Base-by-base conservation (phyloP, 306 rosid species). In the Malus sieversii region DNA sequence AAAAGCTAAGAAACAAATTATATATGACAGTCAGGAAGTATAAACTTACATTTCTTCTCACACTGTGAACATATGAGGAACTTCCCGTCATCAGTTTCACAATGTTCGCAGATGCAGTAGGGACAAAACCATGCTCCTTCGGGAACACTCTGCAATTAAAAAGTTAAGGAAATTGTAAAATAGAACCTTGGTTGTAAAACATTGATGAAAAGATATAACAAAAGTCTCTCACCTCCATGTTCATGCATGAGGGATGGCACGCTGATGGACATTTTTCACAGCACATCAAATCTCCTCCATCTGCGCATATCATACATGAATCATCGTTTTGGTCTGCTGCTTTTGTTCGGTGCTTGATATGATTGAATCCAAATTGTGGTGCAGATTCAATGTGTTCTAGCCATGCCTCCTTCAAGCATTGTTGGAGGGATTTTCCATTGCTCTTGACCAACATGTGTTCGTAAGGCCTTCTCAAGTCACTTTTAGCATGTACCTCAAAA, bases 261-360 rank as follows among this genome's bases (percentile, higher is more conserved):
- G 83, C 59, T 1, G 81, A 78, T 16, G 78, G 84, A 53, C 90
- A 84, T 23, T 75, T 75, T 2, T 75, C 80, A 78, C 88, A 88
- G 45, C 83, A 77, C 23, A 83, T 61, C 55, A 83, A 65, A 55
- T 79, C 81, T 19, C 85, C 92, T 66, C 85, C 84, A 70, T 79
- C 79, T 7, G 86, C 87, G 4, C 91, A 85, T 10, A 88, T 35
- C 15, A 75, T 25, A 53, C 87, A 83, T 30, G 78, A 68, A 72
- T 63, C 83, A 8, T 85, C 89, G 38, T 67, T 72, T 5, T n/a
- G 70, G 48, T 81, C 82, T 29, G 67, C 77, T 35, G 45, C 51
- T 10, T 0, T 23, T 64, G 40, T 38, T 6, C 19, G 40, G 1
- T 68, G 78, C 38, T 67, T 29, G 48, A 62, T 55, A 27, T 10